Evolutionary conservation across 169 alveolate genomes (phyloP), one percentile per base, ranked within the genome.

Genomic region (Cytauxzoon felis): DNA sequence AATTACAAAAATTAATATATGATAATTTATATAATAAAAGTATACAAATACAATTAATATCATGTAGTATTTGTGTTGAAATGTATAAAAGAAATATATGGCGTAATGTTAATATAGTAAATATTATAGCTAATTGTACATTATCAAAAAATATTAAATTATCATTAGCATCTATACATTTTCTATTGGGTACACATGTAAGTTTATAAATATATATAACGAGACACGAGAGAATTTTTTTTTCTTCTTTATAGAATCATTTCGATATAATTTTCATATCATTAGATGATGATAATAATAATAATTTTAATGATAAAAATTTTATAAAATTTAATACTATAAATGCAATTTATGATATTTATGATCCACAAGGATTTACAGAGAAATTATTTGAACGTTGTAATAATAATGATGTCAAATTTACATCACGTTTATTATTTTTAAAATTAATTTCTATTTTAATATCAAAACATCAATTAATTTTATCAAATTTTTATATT

Each of bases 11-110:
- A 0, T 33, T 72, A 1, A 45, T 72, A 43, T 72, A 36, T 54
- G 67, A 47, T 29, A 34, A 32, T 23, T 23, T 72, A 36, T 24
- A 48, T 5, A 52, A 38, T 5, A 52, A 45, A 34, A 61, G 47
- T 24, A 23, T 30, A n/a, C 43, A 61, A 34, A 65, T 72, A 8
- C 56, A 62, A 52, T 52, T 79, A 13, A 53, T 81, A 5, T 51
- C 88, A 8, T 45, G 86, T 67, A 65, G 87, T 11, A 82, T 82
- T 13, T 49, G 72, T 32, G 78, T 82, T 29, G 90, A 82, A 36
- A 64, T 82, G 75, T 52, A 80, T 61, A 56, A 80, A 8, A 51
- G 82, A 40, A 50, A 73, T n/a, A 45, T 69, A 4, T 82, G 90
- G 90, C 66, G 63, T 29, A 64, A 82, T 42, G 45, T 50, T 33